Evolutionary conservation across 306 rosid genomes (phyloP), one percentile per base, ranked within the genome.

Genomic region (Hippophae rhamnoides): DNA sequence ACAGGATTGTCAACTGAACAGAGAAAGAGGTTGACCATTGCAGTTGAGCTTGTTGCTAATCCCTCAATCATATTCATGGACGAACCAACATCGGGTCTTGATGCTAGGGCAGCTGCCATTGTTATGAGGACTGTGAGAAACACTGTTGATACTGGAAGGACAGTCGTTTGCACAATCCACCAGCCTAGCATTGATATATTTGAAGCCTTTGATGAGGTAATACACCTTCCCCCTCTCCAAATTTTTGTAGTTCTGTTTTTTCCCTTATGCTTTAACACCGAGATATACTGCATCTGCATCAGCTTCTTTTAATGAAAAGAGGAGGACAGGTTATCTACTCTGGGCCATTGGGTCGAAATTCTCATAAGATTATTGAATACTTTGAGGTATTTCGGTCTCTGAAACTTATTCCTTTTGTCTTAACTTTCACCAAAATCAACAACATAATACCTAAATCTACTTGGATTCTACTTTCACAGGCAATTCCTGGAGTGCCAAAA

Each of bases 21-120:
- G 6, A 76, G 95, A 69, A 89, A 89, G 70, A 79, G 97, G 71
- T 65, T 86, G 5, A 89, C 97, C 25, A 86, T 86, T 10, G 95
- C 97, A 0, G 95, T 86, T 52, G 97, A 86, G 58, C 86, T 86
- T 59, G 95, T 89, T 60, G 85, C 97, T 5, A 89, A 89, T 68
- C 97, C 97, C 9, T 89, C 97, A 43, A 86, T 89, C 73, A 86
- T 89, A 41, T 89, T 89, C 56, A 83, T 89, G 97, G 97, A 89
- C 59, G 97, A 89, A 62, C 97, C 97, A 3, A 89, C 97, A 51
- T 86, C 97, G 5, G 97, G 97, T 25, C 85, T 89, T 0, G 97
- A 89, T 70, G 95, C 97, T 49, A 83, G 92, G 63, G 95, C 97
- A 26, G 89, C 95, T 2, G 95, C 95, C 56, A 83, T 89, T 61